Conservation (phyloP, 116 monocot genomes). For the Dioscorea cayenensis region DNA sequence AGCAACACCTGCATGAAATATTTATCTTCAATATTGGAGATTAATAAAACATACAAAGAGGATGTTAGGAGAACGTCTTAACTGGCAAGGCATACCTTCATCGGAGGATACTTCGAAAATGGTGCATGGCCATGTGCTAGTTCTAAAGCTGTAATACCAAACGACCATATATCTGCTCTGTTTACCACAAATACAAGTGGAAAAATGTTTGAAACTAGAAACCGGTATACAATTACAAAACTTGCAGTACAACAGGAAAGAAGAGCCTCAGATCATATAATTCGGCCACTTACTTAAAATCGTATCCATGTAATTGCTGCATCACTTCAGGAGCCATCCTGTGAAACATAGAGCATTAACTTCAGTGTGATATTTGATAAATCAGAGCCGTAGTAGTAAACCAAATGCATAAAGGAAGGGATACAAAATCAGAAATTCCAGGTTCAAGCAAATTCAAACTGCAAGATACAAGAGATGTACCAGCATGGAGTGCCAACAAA, state of each 20-base stretch:
- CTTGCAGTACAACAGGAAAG: background rate
- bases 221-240: background rate
- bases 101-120: constrained; percentile 97
- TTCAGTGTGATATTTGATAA: background rate
- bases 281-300: constrained; percentile 74
- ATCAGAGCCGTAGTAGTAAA: background rate
- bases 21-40: background rate
- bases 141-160: constrained; percentile 92
- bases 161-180: constrained; percentile 96
- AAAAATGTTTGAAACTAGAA: background rate
- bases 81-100: constrained; percentile 54
- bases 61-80: too few relatives aligned
- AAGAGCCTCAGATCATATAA: background rate
- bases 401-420: background rate
- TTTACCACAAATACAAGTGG: constrained; percentile 2
- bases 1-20: constrained; percentile 63
- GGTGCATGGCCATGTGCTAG: constrained; percentile 99
- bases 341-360: constrained; percentile 8
- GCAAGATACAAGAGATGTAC: constrained; percentile 6
- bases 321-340: constrained; percentile 99
- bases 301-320: constrained; percentile 92
- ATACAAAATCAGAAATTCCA: background rate
- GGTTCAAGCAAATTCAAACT: background rate
- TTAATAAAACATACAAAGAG: background rate
- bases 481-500: constrained; percentile 98